A percentile compares a stretch with the other conserved stretches of the same genome.
Evolutionary conservation across 1,284 basidiomycete species (phyloP).

Genomic region (Ceratobasidium sp.): DNA sequence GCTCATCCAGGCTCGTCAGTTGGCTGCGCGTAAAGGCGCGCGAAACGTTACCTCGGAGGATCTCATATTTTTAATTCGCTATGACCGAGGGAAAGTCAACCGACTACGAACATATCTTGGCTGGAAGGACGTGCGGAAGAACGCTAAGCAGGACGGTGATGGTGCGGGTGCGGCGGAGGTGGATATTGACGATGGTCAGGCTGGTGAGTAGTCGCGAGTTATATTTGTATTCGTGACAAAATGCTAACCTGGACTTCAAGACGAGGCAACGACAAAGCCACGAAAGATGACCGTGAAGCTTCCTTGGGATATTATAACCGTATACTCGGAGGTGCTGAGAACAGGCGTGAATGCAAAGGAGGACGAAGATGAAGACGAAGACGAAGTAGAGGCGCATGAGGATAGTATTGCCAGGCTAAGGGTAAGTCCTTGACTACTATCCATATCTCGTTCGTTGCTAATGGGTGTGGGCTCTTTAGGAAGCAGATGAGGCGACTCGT

Average conservation of each 20-base stretch:
- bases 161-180: conserved; percentile 84
- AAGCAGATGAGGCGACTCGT: conserved; percentile 94
- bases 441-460: neutral
- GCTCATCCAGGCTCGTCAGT: conserved; percentile 90
- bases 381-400: conserved; percentile 95
- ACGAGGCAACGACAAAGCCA: conserved; percentile 85
- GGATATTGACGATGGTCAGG: conserved; percentile 76
- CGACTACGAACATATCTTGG: conserved; percentile 93
- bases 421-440: conserved; percentile 59
- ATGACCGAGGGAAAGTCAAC: conserved; percentile 95
- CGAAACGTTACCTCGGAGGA: conserved; percentile 93
- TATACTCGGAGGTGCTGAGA: conserved; percentile 87
- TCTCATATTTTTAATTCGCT: conserved; percentile 95
- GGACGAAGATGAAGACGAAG: conserved; percentile 93
- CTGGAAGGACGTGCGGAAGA: conserved; percentile 98
- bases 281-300: conserved; percentile 95
- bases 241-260: conserved; percentile 58
- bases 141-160: conserved; percentile 89
- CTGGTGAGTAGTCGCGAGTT: conserved; percentile 66
- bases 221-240: neutral
- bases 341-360: conserved; percentile 71
- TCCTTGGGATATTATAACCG: conserved; percentile 94
- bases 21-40: conserved; percentile 85
- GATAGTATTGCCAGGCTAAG: conserved; percentile 90
- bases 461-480: conserved; percentile 61